A percentile compares a stretch with the other conserved stretches of the same genome.
Conservation (phyloP, 2,329 filamentous ascomycete genomes). For the Colletotrichum godetiae region DNA sequence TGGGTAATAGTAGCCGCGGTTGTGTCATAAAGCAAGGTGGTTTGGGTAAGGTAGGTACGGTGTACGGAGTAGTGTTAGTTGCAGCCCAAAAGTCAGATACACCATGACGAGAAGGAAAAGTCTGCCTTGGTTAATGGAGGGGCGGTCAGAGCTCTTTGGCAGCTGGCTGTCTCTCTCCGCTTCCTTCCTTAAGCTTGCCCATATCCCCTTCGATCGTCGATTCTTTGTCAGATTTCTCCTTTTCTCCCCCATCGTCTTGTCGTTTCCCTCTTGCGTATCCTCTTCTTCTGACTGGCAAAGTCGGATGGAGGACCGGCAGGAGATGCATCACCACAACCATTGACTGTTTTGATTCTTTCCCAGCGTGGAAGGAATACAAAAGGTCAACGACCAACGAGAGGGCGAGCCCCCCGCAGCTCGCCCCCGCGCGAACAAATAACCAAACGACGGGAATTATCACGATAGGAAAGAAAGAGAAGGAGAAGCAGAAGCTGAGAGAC, state of each 20-base stretch:
- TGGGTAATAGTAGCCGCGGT: background rate
- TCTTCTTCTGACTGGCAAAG: constrained; percentile 1
- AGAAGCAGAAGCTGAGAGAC: background rate
- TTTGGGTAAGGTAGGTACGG: background rate
- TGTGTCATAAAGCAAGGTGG: background rate
- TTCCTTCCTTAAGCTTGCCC: constrained; percentile 13
- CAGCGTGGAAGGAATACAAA: background rate
- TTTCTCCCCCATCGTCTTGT: background rate
- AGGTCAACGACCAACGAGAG: background rate
- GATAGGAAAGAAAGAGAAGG: background rate
- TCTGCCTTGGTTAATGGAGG: constrained; percentile 24
- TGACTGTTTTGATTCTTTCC: constrained; percentile 5
- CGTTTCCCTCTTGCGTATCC: background rate
- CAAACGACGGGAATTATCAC: background rate
- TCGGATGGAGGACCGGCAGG: constrained; percentile 10
- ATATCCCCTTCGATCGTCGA: background rate
- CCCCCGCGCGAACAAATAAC: background rate
- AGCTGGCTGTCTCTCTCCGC: background rate
- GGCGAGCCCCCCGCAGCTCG: background rate
- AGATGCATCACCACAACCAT: constrained; percentile 1
- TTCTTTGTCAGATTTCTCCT: background rate
- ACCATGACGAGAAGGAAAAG: constrained; percentile 10
- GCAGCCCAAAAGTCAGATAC: constrained; percentile 19
- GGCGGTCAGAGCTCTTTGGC: constrained; percentile 26
- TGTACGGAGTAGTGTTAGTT: background rate